Evolutionary conservation across 805 yeast genomes (phyloP).

Genomic region (Pichia cephalocereana): DNA sequence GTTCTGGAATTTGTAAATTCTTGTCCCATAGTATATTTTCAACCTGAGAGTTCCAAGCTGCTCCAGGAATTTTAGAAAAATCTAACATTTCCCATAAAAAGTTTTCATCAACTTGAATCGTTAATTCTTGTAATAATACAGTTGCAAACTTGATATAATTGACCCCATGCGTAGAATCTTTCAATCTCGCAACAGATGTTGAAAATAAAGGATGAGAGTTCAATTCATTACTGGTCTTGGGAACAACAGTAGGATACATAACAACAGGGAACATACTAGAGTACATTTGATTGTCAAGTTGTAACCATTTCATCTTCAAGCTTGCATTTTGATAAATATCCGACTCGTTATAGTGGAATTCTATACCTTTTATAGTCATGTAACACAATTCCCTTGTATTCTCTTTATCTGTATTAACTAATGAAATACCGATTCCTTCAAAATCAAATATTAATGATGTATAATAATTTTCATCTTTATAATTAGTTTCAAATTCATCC

Average conservation of each 20-base stretch:
- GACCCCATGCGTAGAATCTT: constrained; percentile 88
- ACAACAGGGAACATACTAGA: constrained; percentile 86
- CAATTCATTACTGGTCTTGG: constrained; percentile 75
- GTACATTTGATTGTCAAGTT: constrained; percentile 82
- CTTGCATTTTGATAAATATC: constrained; percentile 75
- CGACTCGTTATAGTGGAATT: constrained; percentile 71
- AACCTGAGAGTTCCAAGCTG: constrained; percentile 52
- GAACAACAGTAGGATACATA: constrained; percentile 82
- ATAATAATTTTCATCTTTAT: constrained; percentile 44
- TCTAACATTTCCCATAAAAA: constrained; percentile 76
- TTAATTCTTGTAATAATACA: constrained; percentile 76
- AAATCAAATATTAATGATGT: constrained; percentile 52
- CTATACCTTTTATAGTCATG: constrained; percentile 73
- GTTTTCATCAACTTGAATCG: constrained; percentile 91
- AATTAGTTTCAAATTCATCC: constrained; percentile 48
- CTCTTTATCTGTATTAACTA: constrained; percentile 49
- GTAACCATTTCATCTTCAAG: constrained; percentile 86
- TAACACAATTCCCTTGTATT: constrained; percentile 68
- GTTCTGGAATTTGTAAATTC: constrained; percentile 59
- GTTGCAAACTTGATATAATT: constrained; percentile 88
- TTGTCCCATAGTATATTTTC: constrained; percentile 47
- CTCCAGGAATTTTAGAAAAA: constrained; percentile 73
- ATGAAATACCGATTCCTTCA: constrained; percentile 82
- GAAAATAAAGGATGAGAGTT: constrained; percentile 86
- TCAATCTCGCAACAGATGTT: constrained; percentile 71